Evolutionary conservation across 2,329 filamentous ascomycete species (phyloP).

Genomic region (Pseudogymnoascus sp.): DNA sequence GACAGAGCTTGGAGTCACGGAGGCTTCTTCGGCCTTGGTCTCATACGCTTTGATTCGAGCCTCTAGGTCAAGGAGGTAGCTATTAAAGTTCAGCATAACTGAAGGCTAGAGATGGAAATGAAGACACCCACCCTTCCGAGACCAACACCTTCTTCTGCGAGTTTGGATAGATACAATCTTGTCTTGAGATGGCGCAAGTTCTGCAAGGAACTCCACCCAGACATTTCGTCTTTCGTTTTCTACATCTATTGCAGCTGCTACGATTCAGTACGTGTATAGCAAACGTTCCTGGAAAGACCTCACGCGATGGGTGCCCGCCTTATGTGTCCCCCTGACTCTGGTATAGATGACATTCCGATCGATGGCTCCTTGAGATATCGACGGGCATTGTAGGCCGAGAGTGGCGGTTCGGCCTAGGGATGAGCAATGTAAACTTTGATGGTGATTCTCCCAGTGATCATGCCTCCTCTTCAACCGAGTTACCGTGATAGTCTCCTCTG

Average conservation of each 20-base stretch:
- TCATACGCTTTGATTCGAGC: slow-evolving; percentile 19
- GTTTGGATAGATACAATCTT: slow-evolving; percentile 19
- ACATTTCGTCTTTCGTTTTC: slow-evolving; percentile 23
- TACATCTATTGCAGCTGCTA: slow-evolving; percentile 21
- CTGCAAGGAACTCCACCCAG: slow-evolving; percentile 18
- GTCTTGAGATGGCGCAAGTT: slow-evolving; percentile 15
- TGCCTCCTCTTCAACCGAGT: background rate
- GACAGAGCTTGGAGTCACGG: slow-evolving; percentile 1
- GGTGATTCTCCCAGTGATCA: background rate
- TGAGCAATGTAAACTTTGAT: background rate
- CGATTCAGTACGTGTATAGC: background rate
- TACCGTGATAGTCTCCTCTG: background rate
- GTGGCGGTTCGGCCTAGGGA: background rate
- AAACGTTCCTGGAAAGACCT: background rate
- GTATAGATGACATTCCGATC: slow-evolving; percentile 1
- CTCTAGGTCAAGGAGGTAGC: slow-evolving; percentile 20
- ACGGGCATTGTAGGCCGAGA: slow-evolving; percentile 5
- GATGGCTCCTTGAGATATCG: slow-evolving; percentile 6
- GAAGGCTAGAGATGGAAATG: background rate
- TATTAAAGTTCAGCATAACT: slow-evolving; percentile 10
- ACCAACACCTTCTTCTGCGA: slow-evolving; percentile 19
- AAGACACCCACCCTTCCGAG: slow-evolving; percentile 17
- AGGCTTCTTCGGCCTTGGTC: slow-evolving; percentile 8
- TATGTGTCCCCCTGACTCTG: background rate
- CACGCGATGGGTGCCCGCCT: slow-evolving; percentile 2